Evolutionary conservation across 2,329 filamentous ascomycete species (phyloP).

Genomic region (Westerdykella ornata): DNA sequence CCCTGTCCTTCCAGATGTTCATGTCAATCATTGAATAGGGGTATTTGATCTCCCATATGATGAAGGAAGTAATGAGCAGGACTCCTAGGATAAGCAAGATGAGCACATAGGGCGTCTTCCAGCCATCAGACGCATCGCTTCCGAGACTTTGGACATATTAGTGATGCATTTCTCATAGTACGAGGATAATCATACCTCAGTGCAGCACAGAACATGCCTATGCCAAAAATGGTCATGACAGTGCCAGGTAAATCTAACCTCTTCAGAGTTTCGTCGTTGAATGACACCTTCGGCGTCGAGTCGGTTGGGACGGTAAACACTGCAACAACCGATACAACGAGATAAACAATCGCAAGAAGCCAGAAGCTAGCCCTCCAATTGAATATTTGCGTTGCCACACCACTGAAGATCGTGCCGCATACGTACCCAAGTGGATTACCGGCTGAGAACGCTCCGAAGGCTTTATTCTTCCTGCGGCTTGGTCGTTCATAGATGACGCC

Average conservation of each 20-base stretch:
- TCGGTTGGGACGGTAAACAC: conserved; percentile 57
- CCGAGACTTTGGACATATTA: conserved; percentile 35
- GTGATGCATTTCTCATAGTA: conserved; percentile 4
- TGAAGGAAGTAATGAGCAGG: conserved; percentile 50
- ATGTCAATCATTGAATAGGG: conserved; percentile 45
- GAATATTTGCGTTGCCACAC: conserved; percentile 55
- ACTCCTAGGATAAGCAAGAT: conserved; percentile 56
- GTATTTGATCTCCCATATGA: conserved; percentile 55
- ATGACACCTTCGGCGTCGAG: conserved; percentile 41
- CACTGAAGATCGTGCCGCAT: conserved; percentile 54
- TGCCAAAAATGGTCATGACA: conserved; percentile 55
- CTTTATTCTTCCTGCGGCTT: conserved; percentile 56
- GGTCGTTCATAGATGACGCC: conserved; percentile 59
- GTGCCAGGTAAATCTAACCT: conserved; percentile 58
- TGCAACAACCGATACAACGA: conserved; percentile 52
- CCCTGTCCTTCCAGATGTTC: conserved; percentile 55
- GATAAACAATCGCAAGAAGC: conserved; percentile 58
- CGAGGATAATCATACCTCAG: conserved; percentile 44
- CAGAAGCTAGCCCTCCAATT: conserved; percentile 60
- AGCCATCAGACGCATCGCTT: conserved; percentile 54
- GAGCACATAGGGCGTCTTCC: conserved; percentile 57
- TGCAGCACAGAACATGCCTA: conserved; percentile 58
- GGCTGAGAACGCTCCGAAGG: conserved; percentile 57
- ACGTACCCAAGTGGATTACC: conserved; percentile 54
- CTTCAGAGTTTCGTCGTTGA: conserved; percentile 46